phyloP scores from a whole-genome alignment of 441 rosid genomes.

The Isatis lusitanica region DNA sequence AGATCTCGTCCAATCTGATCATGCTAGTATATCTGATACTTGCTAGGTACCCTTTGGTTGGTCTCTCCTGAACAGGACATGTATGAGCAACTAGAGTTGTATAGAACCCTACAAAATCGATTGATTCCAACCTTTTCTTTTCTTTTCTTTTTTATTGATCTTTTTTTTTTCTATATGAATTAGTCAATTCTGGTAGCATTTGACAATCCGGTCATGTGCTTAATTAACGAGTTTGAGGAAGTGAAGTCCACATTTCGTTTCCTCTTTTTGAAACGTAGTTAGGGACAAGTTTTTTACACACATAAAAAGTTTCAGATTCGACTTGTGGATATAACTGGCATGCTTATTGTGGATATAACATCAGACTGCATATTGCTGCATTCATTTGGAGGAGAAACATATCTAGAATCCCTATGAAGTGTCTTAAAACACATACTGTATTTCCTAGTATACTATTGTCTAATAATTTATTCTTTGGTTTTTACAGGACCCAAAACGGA shows the following conservation, averaged over 20 bases:
- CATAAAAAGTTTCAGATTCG: not conserved
- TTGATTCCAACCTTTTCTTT: conserved; percentile 2
- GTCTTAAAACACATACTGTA: not conserved
- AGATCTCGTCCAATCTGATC: not conserved
- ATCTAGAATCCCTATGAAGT: not conserved
- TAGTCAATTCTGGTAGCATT: not conserved
- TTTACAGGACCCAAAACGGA: conserved; percentile 86
- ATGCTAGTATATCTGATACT: not conserved
- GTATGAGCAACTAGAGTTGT: conserved; percentile 1
- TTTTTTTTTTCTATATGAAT: not conserved
- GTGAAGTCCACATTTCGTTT: not conserved
- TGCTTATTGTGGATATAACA: conserved; percentile 1
- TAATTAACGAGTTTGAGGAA: conserved; percentile 7
- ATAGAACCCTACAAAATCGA: not conserved
- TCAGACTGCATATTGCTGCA: conserved; percentile 6
- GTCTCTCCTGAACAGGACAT: conserved; percentile 21
- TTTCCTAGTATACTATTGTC: conserved; percentile 22
- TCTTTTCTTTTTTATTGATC: not conserved
- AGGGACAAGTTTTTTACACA: not conserved
- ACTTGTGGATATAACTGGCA: not conserved
- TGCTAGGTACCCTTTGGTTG: conserved; percentile 21
- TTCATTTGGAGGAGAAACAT: conserved; percentile 20
- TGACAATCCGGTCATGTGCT: not conserved
- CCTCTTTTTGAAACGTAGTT: conserved; percentile 13
- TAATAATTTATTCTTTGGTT: conserved; percentile 34